Evolutionary conservation across 108 stramenopile genomes (phyloP), one percentile per base, ranked within the genome.

Genomic region (Parmales sp.): DNA sequence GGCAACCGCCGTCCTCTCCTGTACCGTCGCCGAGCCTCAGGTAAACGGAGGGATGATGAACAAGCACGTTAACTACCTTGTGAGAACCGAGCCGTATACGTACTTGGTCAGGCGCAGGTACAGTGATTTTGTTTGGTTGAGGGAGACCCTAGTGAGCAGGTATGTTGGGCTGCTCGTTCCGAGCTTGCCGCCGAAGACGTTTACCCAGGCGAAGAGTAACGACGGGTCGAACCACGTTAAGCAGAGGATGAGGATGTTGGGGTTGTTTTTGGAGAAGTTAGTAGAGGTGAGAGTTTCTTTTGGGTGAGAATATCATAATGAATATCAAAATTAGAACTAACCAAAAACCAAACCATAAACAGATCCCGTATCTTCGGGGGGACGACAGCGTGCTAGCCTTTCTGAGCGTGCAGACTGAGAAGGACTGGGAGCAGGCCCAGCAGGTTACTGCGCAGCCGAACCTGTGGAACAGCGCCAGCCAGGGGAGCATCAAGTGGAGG

Each of bases 31-130:
- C 29, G 37, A 51, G 9, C 51, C 39, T 6, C 11, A 65, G 18
- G 20, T 29, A 19, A 41, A 37, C 7, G 64, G 64, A 2, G 8
- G 9, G 31, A 34, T 45, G 16, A 46, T 43, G 36, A 11, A 9
- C 37, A 70, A 54, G 54, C 39, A 70, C 41, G 48, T 70, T 3
- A 54, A 36, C 9, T 70, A 70, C 51, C 31, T 54, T 39, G 48
- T 70, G 2, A 4, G 51, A 16, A 60, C 69, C 22, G 69, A 70
- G 43, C 69, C 69, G 7, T 46, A 29, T 43, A 51, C 49, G 26
- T 70, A 70, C 69, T n/a, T 41, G 2, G 69, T 70, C 23, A 25
- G 69, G 22, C 54, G 69, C 28, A 51, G 69, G 5, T 70, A 70
- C 51, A 70, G 22, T 3, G 51, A 70, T 54, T 70, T 70, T 34